These are phyloP conservation scores for Pelagomonas calceolata DNA, from an alignment of 108 stramenopile species.

Conservation along the genomic window DNA sequence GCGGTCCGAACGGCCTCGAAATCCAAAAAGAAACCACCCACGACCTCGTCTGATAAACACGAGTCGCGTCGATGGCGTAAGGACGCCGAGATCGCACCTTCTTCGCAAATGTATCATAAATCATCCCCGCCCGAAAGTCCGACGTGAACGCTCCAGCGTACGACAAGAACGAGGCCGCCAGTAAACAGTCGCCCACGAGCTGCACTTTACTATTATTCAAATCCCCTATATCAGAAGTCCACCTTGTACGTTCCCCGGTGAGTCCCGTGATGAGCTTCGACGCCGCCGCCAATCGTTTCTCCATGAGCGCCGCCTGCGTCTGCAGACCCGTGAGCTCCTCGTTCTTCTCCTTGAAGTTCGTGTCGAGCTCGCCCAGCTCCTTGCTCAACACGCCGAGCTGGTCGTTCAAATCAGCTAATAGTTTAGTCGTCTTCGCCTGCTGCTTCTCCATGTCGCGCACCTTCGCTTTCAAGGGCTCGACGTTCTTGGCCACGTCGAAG, in stretches of 20 bases:
- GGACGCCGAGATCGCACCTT: no score
- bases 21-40: no score
- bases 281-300: slow-evolving; percentile 47
- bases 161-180: slow-evolving; percentile 44
- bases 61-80: no score
- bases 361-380: slow-evolving; percentile 43
- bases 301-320: slow-evolving; percentile 51
- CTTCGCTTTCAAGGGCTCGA: slow-evolving; percentile 42
- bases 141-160: slow-evolving; percentile 57
- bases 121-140: slow-evolving; percentile 35
- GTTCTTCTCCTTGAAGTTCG: slow-evolving; percentile 28
- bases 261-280: slow-evolving; percentile 49
- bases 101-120: slow-evolving; percentile 24
- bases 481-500: slow-evolving; percentile 51
- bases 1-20: no score
- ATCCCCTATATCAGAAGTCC: slow-evolving; percentile 42
- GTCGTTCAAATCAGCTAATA: slow-evolving; percentile 34
- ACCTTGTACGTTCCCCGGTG: slow-evolving; percentile 46
- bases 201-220: slow-evolving; percentile 21
- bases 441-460: slow-evolving; percentile 53
- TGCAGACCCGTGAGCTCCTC: slow-evolving; percentile 43
- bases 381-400: slow-evolving; percentile 30
- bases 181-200: slow-evolving; percentile 52
- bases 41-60: no score
- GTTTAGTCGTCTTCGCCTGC: slow-evolving; percentile 39